Percentiles rank a stretch among this genome's conserved stretches.
These are phyloP conservation scores for Betula pendula DNA, from an alignment of 306 rosid genomes.

Conservation along the genomic window DNA sequence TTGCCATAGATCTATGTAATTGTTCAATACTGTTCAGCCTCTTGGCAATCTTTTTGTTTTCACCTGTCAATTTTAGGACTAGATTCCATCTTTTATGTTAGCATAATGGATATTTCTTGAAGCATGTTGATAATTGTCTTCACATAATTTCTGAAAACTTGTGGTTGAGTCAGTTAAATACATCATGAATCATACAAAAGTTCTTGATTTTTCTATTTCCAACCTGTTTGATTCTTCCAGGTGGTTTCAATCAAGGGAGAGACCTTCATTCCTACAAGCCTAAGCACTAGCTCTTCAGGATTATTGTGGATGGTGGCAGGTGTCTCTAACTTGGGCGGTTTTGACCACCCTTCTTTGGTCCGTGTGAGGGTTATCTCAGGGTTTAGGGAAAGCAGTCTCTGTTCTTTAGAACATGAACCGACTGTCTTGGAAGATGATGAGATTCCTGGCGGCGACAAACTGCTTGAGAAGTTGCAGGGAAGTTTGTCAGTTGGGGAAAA, in stretches of 20 bases:
- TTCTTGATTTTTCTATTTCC: background rate
- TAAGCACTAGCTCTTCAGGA: constrained; percentile 45
- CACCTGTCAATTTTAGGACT: constrained; percentile 10
- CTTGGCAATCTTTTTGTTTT: background rate
- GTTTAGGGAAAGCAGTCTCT: constrained; percentile 25
- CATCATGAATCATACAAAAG: background rate
- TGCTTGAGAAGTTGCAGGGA: constrained; percentile 79
- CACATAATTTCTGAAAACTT: background rate
- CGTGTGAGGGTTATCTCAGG: constrained; percentile 64
- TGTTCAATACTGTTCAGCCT: constrained; percentile 16
- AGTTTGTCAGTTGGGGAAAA: constrained; percentile 57
- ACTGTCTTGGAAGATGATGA: constrained; percentile 52
- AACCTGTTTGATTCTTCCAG: constrained; percentile 38
- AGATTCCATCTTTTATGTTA: background rate
- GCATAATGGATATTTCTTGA: constrained; percentile 2
- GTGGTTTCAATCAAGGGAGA: constrained; percentile 65
- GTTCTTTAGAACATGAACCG: constrained; percentile 33
- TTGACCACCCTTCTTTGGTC: constrained; percentile 47
- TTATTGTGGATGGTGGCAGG: constrained; percentile 85
- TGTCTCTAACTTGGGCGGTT: constrained; percentile 62
- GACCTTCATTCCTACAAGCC: constrained; percentile 76
- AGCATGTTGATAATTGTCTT: background rate
- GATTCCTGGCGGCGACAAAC: constrained; percentile 66
- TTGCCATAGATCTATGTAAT: constrained; percentile 9
- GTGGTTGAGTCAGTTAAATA: background rate